phyloP scores from a whole-genome alignment of 108 stramenopile genomes.

The Pseudonitzschia multiseries region DNA sequence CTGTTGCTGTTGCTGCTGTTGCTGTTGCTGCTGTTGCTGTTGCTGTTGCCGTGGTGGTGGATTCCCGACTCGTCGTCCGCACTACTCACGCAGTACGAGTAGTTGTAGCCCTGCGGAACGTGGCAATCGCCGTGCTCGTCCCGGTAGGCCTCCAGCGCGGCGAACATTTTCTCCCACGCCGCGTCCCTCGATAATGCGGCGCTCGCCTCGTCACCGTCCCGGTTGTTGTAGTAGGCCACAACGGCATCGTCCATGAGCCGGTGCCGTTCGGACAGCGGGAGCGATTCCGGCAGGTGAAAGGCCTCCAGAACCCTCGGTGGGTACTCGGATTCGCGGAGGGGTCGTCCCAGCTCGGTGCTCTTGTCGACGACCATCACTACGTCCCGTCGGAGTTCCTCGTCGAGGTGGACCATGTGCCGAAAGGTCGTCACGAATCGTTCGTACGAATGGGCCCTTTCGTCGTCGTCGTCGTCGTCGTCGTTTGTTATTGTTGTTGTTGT shows the following conservation, averaged over 20 bases:
- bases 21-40: no score
- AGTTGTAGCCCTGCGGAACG: not conserved
- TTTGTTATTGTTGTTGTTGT: not conserved
- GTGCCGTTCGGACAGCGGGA: not conserved
- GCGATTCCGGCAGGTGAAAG: not conserved
- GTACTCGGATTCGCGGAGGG: not conserved
- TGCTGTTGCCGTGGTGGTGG: no score
- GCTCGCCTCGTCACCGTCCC: not conserved
- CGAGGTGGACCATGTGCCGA: not conserved
- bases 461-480: no score
- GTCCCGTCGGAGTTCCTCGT: not conserved
- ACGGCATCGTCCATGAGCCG: not conserved
- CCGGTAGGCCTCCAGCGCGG: not conserved
- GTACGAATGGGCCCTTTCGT: not conserved
- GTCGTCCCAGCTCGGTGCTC: not conserved
- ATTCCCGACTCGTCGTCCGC: no score
- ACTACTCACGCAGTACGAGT: no score
- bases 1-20: no score
- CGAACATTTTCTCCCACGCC: not conserved
- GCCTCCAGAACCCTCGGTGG: not conserved
- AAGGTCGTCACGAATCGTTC: not conserved
- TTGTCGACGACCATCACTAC: not conserved
- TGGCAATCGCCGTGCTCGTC: constrained; percentile 9
- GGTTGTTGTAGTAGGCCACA: not conserved
- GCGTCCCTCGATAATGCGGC: no score